These are phyloP conservation scores for Myxozyma monticola DNA, from an alignment of 805 yeast genomes.

Conservation along the genomic window DNA sequence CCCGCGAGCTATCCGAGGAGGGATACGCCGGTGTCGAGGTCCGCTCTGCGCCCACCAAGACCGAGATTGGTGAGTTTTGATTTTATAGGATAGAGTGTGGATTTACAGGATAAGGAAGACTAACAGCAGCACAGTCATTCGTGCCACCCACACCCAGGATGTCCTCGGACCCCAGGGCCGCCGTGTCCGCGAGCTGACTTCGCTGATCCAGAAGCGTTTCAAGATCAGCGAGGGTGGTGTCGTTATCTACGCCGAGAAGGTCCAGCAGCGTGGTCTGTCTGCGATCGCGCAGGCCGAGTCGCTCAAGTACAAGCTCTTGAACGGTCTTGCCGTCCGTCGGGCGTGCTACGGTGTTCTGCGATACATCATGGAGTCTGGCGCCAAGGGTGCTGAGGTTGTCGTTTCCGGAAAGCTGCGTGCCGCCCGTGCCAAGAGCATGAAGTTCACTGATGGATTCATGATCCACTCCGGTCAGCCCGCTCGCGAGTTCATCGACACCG, in stretches of 20 bases:
- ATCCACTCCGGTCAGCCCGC: slow-evolving; percentile 99
- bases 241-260: slow-evolving; percentile 97
- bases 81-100: neutral
- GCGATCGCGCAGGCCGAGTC: slow-evolving; percentile 99
- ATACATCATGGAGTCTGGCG: slow-evolving; percentile 99
- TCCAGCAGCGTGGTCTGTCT: slow-evolving; percentile 98
- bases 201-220: slow-evolving; percentile 98
- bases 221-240: slow-evolving; percentile 90
- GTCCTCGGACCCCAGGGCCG: slow-evolving; percentile 99
- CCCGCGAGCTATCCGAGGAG: slow-evolving; percentile 99
- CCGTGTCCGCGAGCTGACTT: slow-evolving; percentile 98
- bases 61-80: slow-evolving; percentile 61
- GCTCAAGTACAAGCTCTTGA: slow-evolving; percentile 93
- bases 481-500: slow-evolving; percentile 95
- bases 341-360: slow-evolving; percentile 99
- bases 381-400: slow-evolving; percentile 99
- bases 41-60: slow-evolving; percentile 96
- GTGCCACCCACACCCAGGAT: slow-evolving; percentile 98
- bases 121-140: slow-evolving; percentile 57
- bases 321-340: slow-evolving; percentile 99
- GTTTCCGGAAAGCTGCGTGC: slow-evolving; percentile 99
- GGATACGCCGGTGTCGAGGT: slow-evolving; percentile 99
- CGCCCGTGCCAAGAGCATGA: slow-evolving; percentile 99
- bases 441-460: slow-evolving; percentile 99
- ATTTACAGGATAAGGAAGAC: neutral